Evolutionary conservation across 352 stramenopile species (phyloP).

Genomic region (Halophytophthora polymorphica): DNA sequence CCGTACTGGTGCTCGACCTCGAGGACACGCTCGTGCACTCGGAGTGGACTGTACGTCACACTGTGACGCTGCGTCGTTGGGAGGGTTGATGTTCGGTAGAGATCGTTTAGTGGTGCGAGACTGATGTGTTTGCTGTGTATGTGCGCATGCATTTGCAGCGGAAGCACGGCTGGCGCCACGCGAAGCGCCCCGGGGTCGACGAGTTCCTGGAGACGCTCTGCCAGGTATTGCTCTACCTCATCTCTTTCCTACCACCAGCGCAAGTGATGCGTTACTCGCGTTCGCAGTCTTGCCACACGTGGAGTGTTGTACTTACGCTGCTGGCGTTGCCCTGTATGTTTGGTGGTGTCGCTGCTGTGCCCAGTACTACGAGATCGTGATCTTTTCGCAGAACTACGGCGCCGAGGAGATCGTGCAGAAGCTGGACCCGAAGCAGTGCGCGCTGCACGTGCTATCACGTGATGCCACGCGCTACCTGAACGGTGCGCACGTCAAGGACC

Average conservation of each 20-base stretch:
- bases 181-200: constrained; percentile 81
- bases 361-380: constrained; percentile 86
- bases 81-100: constrained; percentile 20
- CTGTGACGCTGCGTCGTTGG: too few relatives aligned
- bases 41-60: constrained; percentile 87
- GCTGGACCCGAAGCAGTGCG: constrained; percentile 80
- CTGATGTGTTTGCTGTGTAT: constrained; percentile 7
- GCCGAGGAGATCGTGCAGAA: constrained; percentile 79
- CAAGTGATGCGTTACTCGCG: too few relatives aligned
- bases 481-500: constrained; percentile 80
- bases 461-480: constrained; percentile 84
- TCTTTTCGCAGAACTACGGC: constrained; percentile 85
- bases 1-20: constrained; percentile 80
- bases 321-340: too few relatives aligned
- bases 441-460: constrained; percentile 77
- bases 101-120: not conserved
- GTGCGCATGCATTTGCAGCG: constrained; percentile 33
- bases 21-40: constrained; percentile 88
- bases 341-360: not conserved
- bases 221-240: constrained; percentile 38
- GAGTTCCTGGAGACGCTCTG: constrained; percentile 83
- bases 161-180: constrained; percentile 86
- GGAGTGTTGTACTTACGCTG: too few relatives aligned
- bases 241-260: too few relatives aligned
- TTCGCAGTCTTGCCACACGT: too few relatives aligned